phyloP scores from a whole-genome alignment of 257 asterid species.

The Lavandula angustifolia region DNA sequence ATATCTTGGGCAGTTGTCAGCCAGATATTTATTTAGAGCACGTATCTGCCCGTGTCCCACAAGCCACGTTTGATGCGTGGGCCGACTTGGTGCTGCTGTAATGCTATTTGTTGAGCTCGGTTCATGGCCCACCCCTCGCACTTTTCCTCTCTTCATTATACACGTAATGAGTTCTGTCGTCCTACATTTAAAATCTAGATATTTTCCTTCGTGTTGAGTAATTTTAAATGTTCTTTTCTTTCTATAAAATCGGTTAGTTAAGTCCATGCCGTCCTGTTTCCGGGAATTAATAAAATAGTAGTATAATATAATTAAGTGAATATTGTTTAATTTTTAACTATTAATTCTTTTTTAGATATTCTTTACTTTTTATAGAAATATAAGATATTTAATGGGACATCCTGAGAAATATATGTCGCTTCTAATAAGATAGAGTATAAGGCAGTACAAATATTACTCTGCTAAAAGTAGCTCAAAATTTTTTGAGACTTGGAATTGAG shows the following conservation, averaged over 20 bases:
- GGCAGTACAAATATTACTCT: background rate
- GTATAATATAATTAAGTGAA: too few species aligned
- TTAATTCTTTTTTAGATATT: too few species aligned
- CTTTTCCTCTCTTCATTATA: constrained; percentile 12
- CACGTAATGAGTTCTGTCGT: constrained; percentile 19
- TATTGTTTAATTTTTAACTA: too few species aligned
- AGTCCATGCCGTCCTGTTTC: too few species aligned
- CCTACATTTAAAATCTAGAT: background rate
- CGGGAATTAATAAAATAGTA: too few species aligned
- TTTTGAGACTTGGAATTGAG: too few species aligned
- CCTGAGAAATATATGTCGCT: too few species aligned
- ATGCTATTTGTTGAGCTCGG: background rate
- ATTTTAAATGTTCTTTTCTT: background rate
- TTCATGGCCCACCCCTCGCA: constrained; percentile 21
- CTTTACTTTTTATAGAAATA: too few species aligned
- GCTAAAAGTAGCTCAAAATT: background rate
- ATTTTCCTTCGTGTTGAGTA: background rate
- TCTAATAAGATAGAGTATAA: too few species aligned
- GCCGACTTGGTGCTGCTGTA: background rate
- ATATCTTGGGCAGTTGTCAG: constrained; percentile 49
- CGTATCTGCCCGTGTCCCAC: constrained; percentile 13
- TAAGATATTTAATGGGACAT: too few species aligned
- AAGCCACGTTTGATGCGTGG: constrained; percentile 27
- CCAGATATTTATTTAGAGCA: constrained; percentile 51
- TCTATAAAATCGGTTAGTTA: too few species aligned